Percentiles rank a stretch among this genome's conserved stretches.
phyloP scores from a whole-genome alignment of 352 stramenopile genomes.

The Pythium sukuiense region DNA sequence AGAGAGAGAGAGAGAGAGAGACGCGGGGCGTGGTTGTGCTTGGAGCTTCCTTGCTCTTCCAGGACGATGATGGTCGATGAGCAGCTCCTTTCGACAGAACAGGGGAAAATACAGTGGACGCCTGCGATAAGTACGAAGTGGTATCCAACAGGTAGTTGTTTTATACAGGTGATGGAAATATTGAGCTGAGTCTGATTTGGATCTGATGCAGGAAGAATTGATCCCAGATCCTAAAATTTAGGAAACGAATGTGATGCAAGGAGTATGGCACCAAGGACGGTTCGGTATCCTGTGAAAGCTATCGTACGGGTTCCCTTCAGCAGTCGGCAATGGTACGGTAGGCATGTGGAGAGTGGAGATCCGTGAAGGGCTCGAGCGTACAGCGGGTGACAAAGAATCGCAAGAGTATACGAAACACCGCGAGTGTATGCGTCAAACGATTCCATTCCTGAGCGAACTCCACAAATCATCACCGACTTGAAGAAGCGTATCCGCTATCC shows the following conservation, averaged over 20 bases:
- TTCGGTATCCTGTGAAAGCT: too few relatives aligned
- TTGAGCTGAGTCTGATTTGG: background rate
- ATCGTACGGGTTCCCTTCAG: too few relatives aligned
- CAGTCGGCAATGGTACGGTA: too few relatives aligned
- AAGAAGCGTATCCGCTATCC: too few relatives aligned
- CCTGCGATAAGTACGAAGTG: background rate
- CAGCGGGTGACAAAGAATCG: constrained; percentile 1
- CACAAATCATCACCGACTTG: background rate
- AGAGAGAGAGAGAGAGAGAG: background rate
- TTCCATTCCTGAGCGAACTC: background rate
- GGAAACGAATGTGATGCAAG: too few relatives aligned
- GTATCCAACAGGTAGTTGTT: constrained; percentile 14
- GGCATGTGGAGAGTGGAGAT: too few relatives aligned
- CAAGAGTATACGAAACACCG: constrained; percentile 11
- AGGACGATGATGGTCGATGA: background rate
- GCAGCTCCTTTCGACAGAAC: background rate
- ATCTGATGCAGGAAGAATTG: constrained; percentile 3
- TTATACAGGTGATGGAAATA: constrained; percentile 10
- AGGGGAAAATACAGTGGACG: background rate
- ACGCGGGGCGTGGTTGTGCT: background rate
- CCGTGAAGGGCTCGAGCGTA: background rate
- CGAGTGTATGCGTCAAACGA: background rate
- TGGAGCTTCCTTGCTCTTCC: background rate
- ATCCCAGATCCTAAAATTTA: too few relatives aligned
- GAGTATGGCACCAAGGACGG: too few relatives aligned